Conservation (phyloP, 345 rosid genomes). For the Euphorbia lathyris region DNA sequence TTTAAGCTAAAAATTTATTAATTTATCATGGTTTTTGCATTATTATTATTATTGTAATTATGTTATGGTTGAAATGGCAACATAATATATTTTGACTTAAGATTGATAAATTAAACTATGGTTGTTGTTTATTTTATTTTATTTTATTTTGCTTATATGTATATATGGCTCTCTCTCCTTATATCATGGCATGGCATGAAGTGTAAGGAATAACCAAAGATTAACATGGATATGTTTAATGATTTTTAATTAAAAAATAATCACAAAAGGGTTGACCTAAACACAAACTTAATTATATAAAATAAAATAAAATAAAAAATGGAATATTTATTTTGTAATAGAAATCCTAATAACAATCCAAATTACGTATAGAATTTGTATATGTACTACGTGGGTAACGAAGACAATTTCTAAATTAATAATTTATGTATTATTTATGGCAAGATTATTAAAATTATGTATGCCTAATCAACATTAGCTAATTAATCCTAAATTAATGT, state of each 20-base stretch:
- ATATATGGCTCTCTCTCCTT: slow-evolving; percentile 10
- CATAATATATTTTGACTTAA: slow-evolving; percentile 9
- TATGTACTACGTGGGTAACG: slow-evolving; percentile 14
- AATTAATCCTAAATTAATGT: too few species aligned
- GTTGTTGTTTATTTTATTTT: background rate
- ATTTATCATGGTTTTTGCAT: too few species aligned
- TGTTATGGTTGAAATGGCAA: too few species aligned
- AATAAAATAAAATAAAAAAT: background rate
- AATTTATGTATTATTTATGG: too few species aligned
- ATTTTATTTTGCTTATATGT: background rate
- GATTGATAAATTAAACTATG: background rate
- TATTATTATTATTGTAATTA: too few species aligned
- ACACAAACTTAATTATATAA: slow-evolving; percentile 2
- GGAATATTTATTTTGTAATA: slow-evolving; percentile 11
- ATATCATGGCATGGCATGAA: slow-evolving; percentile 36
- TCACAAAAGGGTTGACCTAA: slow-evolving; percentile 41
- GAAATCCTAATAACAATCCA: slow-evolving; percentile 3
- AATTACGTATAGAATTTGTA: background rate
- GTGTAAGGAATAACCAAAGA: slow-evolving; percentile 23
- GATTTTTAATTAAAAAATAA: slow-evolving; percentile 7
- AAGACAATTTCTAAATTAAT: slow-evolving; percentile 8
- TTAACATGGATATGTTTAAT: background rate
- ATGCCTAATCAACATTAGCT: too few species aligned
- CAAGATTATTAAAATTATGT: too few species aligned
- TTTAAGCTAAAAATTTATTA: too few species aligned